Conservation (phyloP, 495 filamentous ascomycete genomes). For the Penicillium riverlandense region DNA sequence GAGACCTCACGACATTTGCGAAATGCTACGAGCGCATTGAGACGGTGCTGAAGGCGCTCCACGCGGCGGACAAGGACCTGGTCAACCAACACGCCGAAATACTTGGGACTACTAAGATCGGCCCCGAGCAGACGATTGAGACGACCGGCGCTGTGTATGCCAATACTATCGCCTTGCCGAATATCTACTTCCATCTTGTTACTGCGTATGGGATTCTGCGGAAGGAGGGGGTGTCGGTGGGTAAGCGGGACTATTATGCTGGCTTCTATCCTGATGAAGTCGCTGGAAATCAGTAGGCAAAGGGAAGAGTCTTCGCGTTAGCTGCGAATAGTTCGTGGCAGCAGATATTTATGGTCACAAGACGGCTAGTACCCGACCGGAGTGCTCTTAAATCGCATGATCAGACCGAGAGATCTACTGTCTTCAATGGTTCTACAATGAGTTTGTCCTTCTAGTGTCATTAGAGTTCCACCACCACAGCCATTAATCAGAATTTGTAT, state of each 20-base stretch:
- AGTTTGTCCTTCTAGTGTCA: too few species aligned
- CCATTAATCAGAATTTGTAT: too few species aligned
- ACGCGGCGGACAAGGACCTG: constrained; percentile 26
- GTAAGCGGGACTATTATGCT: constrained; percentile 35
- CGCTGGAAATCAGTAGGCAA: too few species aligned
- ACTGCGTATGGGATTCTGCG: constrained; percentile 52
- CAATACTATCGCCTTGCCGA: constrained; percentile 36
- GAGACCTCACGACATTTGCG: constrained; percentile 29
- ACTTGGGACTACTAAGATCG: constrained; percentile 7
- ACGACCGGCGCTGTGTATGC: constrained; percentile 26
- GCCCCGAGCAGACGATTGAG: not conserved
- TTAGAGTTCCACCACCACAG: too few species aligned
- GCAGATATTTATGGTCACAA: too few species aligned
- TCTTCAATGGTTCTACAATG: too few species aligned
- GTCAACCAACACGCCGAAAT: constrained; percentile 19
- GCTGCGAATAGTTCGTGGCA: too few species aligned
- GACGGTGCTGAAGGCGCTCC: constrained; percentile 30
- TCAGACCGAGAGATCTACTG: too few species aligned
- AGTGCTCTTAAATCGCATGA: too few species aligned
- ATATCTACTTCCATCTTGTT: constrained; percentile 53
- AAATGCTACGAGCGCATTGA: constrained; percentile 34
- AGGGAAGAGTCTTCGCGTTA: too few species aligned
- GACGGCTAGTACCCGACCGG: too few species aligned
- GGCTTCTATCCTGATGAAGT: constrained; percentile 26
- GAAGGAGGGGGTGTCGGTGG: constrained; percentile 47